A percentile compares a stretch with the other conserved stretches of the same genome.
Evolutionary conservation across 768 basidiomycete species (phyloP).

Genomic region (Auriscalpium orientale): DNA sequence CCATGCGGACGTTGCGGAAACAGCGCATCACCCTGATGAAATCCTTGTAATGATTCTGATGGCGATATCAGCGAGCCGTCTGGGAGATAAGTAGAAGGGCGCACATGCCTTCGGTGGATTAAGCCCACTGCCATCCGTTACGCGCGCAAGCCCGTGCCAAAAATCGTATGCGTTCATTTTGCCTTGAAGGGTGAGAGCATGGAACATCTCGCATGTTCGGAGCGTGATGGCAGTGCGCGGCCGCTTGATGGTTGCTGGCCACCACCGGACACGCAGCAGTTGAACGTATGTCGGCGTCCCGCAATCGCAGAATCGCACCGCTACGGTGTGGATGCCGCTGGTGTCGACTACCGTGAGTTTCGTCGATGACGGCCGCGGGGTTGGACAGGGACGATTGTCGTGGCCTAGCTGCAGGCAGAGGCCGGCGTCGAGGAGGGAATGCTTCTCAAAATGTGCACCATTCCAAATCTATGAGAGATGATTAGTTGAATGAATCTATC

Average conservation of each 20-base stretch:
- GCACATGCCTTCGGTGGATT: neutral
- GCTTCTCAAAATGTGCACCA: neutral
- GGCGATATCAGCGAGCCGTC: no score
- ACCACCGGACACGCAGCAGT: constrained; percentile 5
- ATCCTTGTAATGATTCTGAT: neutral
- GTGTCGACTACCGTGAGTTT: neutral
- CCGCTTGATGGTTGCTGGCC: constrained; percentile 13
- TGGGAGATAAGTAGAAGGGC: no score
- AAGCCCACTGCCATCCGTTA: constrained; percentile 7
- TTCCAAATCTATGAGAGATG: neutral
- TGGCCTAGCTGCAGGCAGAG: neutral
- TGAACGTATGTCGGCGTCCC: neutral
- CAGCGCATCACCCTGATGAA: constrained; percentile 12
- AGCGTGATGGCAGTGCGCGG: constrained; percentile 12
- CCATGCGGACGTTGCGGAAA: constrained; percentile 15
- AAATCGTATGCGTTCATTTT: constrained; percentile 13
- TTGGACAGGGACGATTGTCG: neutral
- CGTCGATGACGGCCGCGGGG: neutral
- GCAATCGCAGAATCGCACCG: neutral
- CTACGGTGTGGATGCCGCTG: neutral
- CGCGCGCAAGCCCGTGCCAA: constrained; percentile 4
- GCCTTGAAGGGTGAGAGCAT: constrained; percentile 3
- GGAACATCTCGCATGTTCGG: constrained; percentile 8
- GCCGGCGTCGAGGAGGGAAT: neutral
- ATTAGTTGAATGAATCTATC: no score